A percentile compares a stretch with the other conserved stretches of the same genome.
Conservation (phyloP, 108 stramenopile genomes). For the Skeletonema grethae region DNA sequence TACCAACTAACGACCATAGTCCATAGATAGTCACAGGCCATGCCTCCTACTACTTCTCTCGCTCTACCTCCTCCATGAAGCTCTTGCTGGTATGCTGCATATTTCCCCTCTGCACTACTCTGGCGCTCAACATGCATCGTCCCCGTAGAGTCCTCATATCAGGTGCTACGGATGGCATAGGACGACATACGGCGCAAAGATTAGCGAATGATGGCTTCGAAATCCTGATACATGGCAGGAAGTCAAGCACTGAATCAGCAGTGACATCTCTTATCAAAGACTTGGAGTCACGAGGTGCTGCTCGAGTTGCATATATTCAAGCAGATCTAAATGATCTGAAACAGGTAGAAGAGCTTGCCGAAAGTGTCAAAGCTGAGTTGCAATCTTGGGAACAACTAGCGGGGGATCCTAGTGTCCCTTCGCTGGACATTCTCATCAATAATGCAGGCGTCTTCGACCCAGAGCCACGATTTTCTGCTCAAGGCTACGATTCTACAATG, state of each 20-base stretch:
- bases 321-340: constrained; percentile 48
- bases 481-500: constrained; percentile 72
- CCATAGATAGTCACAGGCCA: no score
- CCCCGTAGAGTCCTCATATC: constrained; percentile 46
- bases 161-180: constrained; percentile 52
- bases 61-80: neutral
- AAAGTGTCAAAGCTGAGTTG: constrained; percentile 22
- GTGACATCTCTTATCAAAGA: constrained; percentile 31
- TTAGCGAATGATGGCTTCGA: constrained; percentile 33
- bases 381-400: constrained; percentile 4
- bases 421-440: constrained; percentile 78
- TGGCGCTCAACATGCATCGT: neutral
- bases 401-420: neutral
- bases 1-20: no score
- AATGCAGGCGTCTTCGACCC: constrained; percentile 86
- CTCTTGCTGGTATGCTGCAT: neutral
- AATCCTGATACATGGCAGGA: constrained; percentile 42
- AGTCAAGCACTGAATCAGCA: constrained; percentile 6
- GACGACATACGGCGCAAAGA: constrained; percentile 34
- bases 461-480: constrained; percentile 33
- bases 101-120: neutral
- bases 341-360: constrained; percentile 31
- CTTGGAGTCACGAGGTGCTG: constrained; percentile 27
- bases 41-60: no score
- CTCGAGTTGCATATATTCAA: constrained; percentile 35